Conservation (phyloP, 2,329 filamentous ascomycete genomes). For the Fusarium torreyae region DNA sequence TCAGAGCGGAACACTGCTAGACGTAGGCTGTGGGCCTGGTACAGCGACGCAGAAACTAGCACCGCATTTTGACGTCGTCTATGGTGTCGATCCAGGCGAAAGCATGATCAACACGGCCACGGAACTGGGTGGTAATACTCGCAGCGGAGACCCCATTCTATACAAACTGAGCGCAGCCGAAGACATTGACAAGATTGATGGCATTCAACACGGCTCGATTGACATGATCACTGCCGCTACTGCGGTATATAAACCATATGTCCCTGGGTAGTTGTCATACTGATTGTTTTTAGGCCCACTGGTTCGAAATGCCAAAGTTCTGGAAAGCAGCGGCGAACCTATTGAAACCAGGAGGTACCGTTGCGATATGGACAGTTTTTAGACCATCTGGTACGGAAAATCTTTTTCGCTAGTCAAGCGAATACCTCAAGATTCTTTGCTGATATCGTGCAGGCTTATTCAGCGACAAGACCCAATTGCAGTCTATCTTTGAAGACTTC, state of each 20-base stretch:
- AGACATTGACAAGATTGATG: background rate
- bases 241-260: background rate
- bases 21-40: constrained; percentile 18
- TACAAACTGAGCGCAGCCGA: constrained; percentile 2
- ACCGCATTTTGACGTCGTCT: constrained; percentile 1
- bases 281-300: background rate
- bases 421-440: background rate
- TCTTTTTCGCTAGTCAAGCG: rapidly evolving
- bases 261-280: rapidly evolving
- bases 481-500: constrained; percentile 1
- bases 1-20: background rate
- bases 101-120: constrained; percentile 5
- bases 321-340: constrained; percentile 12
- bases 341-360: constrained; percentile 8
- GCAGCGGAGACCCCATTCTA: rapidly evolving
- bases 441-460: background rate
- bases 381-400: background rate
- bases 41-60: constrained; percentile 8
- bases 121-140: background rate
- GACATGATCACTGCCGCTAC: constrained; percentile 23
- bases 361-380: constrained; percentile 17
- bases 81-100: constrained; percentile 13
- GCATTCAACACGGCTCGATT: background rate
- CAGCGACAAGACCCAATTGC: background rate
- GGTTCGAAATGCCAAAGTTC: constrained; percentile 26